phyloP scores from a whole-genome alignment of 2,329 filamentous ascomycete species.

The Aaosphaeria pasadenensis region DNA sequence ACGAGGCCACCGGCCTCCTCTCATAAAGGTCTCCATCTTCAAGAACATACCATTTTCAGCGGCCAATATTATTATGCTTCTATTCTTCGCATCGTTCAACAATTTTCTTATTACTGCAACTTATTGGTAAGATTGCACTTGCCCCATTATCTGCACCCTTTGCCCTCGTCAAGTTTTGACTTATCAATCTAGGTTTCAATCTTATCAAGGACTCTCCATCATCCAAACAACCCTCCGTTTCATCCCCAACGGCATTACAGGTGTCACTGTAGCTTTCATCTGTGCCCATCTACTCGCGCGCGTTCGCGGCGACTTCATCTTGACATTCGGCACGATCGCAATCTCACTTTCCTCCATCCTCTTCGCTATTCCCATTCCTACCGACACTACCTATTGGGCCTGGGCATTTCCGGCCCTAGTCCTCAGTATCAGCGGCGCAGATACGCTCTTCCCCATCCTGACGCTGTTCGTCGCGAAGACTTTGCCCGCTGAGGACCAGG shows the following conservation, averaged over 20 bases:
- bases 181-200: conserved; percentile 52
- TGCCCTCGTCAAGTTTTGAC: background rate
- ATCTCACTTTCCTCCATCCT: conserved; percentile 57
- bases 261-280: conserved; percentile 50
- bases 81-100: conserved; percentile 68
- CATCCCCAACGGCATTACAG: conserved; percentile 59
- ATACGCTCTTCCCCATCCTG: conserved; percentile 64
- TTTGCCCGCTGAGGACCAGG: conserved; percentile 62
- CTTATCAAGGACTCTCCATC: conserved; percentile 59
- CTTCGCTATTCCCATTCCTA: conserved; percentile 62
- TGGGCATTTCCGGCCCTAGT: conserved; percentile 66
- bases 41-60: conserved; percentile 58
- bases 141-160: background rate
- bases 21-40: conserved; percentile 68
- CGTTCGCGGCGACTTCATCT: conserved; percentile 57
- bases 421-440: conserved; percentile 62
- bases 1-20: conserved; percentile 49
- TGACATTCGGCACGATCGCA: conserved; percentile 57
- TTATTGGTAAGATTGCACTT: conserved; percentile 47
- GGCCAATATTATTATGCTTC: conserved; percentile 62
- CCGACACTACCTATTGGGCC: conserved; percentile 63
- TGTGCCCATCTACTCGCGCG: conserved; percentile 43
- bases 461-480: conserved; percentile 64
- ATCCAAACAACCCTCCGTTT: conserved; percentile 69
- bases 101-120: conserved; percentile 66